A percentile compares a stretch with the other conserved stretches of the same genome.
phyloP scores from a whole-genome alignment of 306 rosid species.

The Cucumis hystrix region DNA sequence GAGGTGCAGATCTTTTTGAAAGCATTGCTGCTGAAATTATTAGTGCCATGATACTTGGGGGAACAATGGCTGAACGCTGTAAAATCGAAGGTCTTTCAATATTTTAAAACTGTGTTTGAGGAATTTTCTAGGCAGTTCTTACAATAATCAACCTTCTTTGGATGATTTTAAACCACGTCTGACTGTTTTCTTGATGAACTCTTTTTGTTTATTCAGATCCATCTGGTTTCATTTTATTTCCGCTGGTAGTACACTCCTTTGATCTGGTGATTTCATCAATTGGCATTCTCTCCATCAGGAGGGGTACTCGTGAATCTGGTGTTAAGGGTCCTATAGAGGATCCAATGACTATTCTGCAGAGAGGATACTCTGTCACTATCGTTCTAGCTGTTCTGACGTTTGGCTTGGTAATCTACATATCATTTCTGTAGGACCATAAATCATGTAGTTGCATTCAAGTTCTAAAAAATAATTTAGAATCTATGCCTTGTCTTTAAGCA shows the following conservation, averaged over 20 bases:
- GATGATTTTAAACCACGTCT: constrained; percentile 3
- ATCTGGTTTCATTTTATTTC: constrained; percentile 98
- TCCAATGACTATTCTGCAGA: constrained; percentile 92
- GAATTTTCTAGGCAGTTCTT: background rate
- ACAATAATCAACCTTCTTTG: background rate
- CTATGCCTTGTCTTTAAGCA: background rate
- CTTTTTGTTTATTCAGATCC: constrained; percentile 58
- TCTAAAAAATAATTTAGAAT: background rate
- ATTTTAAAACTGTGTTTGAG: background rate
- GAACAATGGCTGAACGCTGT: constrained; percentile 89
- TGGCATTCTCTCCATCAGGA: constrained; percentile 84
- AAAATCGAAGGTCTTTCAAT: constrained; percentile 59
- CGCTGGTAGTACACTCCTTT: constrained; percentile 94
- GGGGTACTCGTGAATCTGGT: constrained; percentile 79
- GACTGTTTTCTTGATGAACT: constrained; percentile 17
- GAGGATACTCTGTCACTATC: constrained; percentile 84
- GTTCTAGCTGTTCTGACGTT: constrained; percentile 83
- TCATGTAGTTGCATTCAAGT: background rate
- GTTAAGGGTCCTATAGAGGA: constrained; percentile 63
- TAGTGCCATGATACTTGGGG: constrained; percentile 99
- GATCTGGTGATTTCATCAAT: constrained; percentile 82
- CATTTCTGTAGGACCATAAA: background rate
- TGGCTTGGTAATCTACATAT: constrained; percentile 55
- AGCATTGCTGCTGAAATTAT: constrained; percentile 98
- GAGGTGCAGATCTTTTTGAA: constrained; percentile 99